Evolutionary conservation across 495 filamentous ascomycete species (phyloP).

Genomic region (Podospora sp.): DNA sequence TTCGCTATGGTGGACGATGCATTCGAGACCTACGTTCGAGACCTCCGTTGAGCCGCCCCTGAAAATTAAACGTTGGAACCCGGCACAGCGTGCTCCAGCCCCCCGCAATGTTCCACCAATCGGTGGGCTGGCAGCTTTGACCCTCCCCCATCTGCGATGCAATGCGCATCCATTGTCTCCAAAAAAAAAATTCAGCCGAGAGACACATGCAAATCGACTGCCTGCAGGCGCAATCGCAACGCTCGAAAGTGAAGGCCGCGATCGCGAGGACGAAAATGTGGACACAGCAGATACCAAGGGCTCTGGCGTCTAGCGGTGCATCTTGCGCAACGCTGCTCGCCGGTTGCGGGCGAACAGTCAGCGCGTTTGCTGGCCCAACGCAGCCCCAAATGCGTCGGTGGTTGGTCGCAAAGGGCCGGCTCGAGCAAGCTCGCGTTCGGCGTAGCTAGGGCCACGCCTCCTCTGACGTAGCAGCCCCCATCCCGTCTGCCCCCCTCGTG

Average conservation of each 20-base stretch:
- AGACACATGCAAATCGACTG: neutral
- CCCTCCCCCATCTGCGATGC: slow-evolving; percentile 3
- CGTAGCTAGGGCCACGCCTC: slow-evolving; percentile 37
- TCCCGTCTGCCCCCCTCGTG: slow-evolving; percentile 22
- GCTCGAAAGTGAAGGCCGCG: neutral
- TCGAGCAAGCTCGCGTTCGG: slow-evolving; percentile 17
- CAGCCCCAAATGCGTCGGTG: slow-evolving; percentile 13
- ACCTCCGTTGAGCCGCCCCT: neutral
- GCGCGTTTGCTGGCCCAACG: neutral
- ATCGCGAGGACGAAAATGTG: neutral
- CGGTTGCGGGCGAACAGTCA: neutral
- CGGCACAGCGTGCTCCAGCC: neutral
- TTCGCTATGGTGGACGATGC: neutral
- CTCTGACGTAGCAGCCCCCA: slow-evolving; percentile 33
- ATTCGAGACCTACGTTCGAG: neutral
- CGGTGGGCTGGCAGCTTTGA: neutral
- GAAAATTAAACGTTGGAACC: neutral
- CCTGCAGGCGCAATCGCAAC: neutral
- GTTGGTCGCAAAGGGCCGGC: slow-evolving; percentile 13
- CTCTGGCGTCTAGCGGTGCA: slow-evolving; percentile 3
- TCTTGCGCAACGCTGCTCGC: neutral
- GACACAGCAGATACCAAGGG: slow-evolving; percentile 10
- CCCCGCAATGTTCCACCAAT: slow-evolving; percentile 21
- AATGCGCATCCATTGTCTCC: neutral
- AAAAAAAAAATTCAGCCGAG: slow-evolving; percentile 10